These are phyloP conservation scores for Suaeda aralocaspica DNA, from an alignment of 148 eudicot species.

Conservation along the genomic window DNA sequence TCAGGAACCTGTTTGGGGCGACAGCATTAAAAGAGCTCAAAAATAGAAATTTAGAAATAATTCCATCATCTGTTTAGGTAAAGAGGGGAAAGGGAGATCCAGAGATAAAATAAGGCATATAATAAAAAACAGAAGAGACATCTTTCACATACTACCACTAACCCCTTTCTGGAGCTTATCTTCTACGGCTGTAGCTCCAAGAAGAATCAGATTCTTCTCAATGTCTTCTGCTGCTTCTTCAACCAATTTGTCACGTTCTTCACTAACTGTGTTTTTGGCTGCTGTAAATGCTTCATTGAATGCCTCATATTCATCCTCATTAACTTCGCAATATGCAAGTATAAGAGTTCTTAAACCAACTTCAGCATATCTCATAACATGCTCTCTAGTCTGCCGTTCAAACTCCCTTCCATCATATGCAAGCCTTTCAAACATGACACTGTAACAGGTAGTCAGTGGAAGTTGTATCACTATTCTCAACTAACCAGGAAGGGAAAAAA, in stretches of 20 bases:
- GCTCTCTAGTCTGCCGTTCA: conserved; percentile 48
- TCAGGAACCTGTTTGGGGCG: conserved; percentile 48
- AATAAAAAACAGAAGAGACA: background rate
- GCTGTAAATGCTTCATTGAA: conserved; percentile 37
- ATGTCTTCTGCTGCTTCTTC: conserved; percentile 46
- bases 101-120: too few species aligned
- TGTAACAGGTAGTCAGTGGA: conserved; percentile 17
- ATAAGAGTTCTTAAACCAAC: conserved; percentile 61
- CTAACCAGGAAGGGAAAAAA: background rate
- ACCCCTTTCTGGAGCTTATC: conserved; percentile 73
- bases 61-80: background rate
- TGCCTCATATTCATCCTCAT: conserved; percentile 38
- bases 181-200: conserved; percentile 76
- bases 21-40: background rate
- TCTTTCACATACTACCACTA: background rate
- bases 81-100: background rate
- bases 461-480: conserved; percentile 3
- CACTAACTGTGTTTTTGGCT: conserved; percentile 45
- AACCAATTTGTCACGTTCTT: conserved; percentile 46
- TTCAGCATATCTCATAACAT: conserved; percentile 52
- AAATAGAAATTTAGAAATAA: background rate
- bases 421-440: conserved; percentile 63
- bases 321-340: conserved; percentile 54
- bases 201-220: conserved; percentile 53
- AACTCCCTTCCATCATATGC: conserved; percentile 42